Conservation (phyloP, 495 filamentous ascomycete species). For the Xylaria castorea region DNA sequence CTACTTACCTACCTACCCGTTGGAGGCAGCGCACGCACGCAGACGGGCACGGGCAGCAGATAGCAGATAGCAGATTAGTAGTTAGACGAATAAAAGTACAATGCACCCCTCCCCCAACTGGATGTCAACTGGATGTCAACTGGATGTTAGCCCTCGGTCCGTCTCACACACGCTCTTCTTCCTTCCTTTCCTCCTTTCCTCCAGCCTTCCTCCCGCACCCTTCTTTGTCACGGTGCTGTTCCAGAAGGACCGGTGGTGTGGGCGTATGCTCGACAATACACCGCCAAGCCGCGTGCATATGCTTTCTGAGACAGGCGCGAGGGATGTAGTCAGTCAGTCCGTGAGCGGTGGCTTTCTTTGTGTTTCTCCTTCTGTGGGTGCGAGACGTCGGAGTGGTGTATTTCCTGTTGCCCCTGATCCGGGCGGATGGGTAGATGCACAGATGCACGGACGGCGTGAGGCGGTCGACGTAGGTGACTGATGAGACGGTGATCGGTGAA, state of each 20-base stretch:
- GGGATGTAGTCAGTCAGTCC: constrained; percentile 8
- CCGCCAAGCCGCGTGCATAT: constrained; percentile 12
- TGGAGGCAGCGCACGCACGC: constrained; percentile 5
- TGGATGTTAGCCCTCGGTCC: neutral
- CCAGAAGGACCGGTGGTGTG: constrained; percentile 6
- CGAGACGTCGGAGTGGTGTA: neutral
- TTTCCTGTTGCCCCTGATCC: neutral
- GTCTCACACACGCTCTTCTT: constrained; percentile 5
- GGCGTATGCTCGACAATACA: constrained; percentile 17
- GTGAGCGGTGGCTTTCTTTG: constrained; percentile 12
- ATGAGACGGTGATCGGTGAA: neutral
- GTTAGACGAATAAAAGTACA: neutral
- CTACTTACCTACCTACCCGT: neutral
- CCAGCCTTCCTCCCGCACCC: neutral
- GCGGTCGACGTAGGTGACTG: neutral
- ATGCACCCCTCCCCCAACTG: constrained; percentile 10
- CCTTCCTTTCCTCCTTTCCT: neutral
- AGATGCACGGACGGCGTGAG: neutral
- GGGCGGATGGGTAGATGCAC: neutral
- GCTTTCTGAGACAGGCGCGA: constrained; percentile 4
- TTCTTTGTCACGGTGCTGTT: neutral
- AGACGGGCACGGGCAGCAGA: neutral
- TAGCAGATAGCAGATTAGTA: neutral
- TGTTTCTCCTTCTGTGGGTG: neutral
- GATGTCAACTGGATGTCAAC: neutral